These are phyloP conservation scores for Capronia americana DNA, from an alignment of 2,329 filamentous ascomycete species.

Conservation along the genomic window DNA sequence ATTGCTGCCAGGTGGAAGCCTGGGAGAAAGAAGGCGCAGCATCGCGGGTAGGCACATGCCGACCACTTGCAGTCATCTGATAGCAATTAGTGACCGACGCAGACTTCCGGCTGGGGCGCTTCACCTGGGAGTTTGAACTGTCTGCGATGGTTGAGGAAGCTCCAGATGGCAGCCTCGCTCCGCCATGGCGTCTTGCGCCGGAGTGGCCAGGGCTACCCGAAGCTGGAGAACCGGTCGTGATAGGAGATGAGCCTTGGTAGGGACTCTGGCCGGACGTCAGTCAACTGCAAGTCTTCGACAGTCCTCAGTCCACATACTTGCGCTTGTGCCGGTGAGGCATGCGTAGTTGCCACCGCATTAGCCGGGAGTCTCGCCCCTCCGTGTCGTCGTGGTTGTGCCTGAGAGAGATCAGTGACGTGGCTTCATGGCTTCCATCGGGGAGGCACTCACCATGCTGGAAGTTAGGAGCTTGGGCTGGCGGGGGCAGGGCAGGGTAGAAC, in stretches of 20 bases:
- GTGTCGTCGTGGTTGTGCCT: constrained; percentile 18
- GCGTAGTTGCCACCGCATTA: constrained; percentile 6
- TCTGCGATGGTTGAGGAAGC: background rate
- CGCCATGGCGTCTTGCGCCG: constrained; percentile 7
- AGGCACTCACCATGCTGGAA: constrained; percentile 4
- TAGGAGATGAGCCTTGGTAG: constrained; percentile 5
- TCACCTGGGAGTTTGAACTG: background rate
- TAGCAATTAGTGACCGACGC: background rate
- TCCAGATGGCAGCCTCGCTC: constrained; percentile 6
- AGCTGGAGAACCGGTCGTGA: background rate
- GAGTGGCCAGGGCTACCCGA: background rate
- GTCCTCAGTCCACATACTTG: background rate
- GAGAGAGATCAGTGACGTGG: constrained; percentile 2
- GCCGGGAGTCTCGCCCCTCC: constrained; percentile 13
- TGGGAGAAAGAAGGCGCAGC: constrained; percentile 5
- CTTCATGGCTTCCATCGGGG: background rate
- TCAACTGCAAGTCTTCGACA: background rate
- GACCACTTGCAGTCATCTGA: constrained; percentile 1
- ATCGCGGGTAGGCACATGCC: background rate
- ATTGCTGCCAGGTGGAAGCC: constrained; percentile 4
- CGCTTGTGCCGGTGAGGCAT: background rate
- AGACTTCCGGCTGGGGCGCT: no score
- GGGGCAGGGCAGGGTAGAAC: background rate
- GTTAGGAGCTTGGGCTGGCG: background rate
- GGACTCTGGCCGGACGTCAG: background rate